phyloP scores from a whole-genome alignment of 192 early-diverging fungal genomes.

The Backusella westeae region DNA sequence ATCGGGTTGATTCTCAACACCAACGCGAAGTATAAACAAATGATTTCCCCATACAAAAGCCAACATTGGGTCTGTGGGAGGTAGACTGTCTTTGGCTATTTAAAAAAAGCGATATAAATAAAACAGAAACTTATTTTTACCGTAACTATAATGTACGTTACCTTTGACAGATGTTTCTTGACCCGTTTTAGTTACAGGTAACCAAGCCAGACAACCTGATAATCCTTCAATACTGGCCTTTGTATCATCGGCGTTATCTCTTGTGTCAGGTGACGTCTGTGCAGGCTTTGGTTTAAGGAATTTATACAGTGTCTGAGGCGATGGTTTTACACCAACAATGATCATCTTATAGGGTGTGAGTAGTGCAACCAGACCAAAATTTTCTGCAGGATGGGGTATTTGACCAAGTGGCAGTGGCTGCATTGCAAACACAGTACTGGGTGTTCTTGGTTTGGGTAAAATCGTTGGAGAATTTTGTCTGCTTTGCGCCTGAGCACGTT shows the following conservation, averaged over 20 bases:
- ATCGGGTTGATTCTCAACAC: conserved; percentile 18
- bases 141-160: neutral
- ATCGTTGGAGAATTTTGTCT: conserved; percentile 4
- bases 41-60: conserved; percentile 60
- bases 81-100: conserved; percentile 8
- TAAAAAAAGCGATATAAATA: neutral
- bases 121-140: neutral
- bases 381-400: conserved; percentile 51
- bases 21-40: conserved; percentile 47
- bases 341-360: conserved; percentile 62
- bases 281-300: conserved; percentile 47
- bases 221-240: conserved; percentile 17
- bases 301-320: conserved; percentile 56
- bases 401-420: conserved; percentile 56
- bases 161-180: conserved; percentile 12
- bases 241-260: neutral
- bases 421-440: conserved; percentile 60
- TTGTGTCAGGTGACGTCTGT: conserved; percentile 14
- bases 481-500: neutral
- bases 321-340: conserved; percentile 57
- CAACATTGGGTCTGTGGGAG: conserved; percentile 44
- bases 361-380: conserved; percentile 56
- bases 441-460: conserved; percentile 40
- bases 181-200: conserved; percentile 50
- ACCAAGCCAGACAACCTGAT: conserved; percentile 57